Conservation (phyloP, 106 monocot genomes). For the Dioscorea alata region DNA sequence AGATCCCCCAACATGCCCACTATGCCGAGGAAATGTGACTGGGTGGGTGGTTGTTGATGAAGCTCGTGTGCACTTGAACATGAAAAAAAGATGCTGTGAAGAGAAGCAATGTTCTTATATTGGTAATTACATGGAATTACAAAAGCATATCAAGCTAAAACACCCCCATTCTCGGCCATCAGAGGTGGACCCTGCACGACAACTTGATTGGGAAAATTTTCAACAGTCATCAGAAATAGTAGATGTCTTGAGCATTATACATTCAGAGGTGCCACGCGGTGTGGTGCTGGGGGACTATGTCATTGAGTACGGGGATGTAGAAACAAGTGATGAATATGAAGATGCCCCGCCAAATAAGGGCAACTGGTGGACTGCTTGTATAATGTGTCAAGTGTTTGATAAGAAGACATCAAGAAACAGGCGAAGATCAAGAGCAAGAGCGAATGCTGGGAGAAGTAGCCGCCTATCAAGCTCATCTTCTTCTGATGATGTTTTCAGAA, state of each 20-base stretch:
- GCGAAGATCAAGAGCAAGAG: slow-evolving; percentile 23
- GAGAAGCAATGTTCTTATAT: slow-evolving; percentile 49
- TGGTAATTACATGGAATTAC: slow-evolving; percentile 56
- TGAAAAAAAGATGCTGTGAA: slow-evolving; percentile 46
- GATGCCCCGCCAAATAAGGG: slow-evolving; percentile 20
- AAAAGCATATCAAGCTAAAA: slow-evolving; percentile 43
- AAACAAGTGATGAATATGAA: slow-evolving; percentile 46
- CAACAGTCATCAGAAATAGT: slow-evolving; percentile 62
- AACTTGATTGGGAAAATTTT: slow-evolving; percentile 69
- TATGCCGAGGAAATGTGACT: slow-evolving; percentile 60
- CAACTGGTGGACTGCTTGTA: slow-evolving; percentile 54
- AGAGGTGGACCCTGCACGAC: slow-evolving; percentile 56
- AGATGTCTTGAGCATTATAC: slow-evolving; percentile 69
- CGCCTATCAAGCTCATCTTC: slow-evolving; percentile 15
- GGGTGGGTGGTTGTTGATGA: slow-evolving; percentile 58
- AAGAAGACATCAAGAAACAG: slow-evolving; percentile 43
- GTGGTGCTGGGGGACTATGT: slow-evolving; percentile 78
- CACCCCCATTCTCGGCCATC: slow-evolving; percentile 63
- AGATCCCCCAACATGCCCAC: slow-evolving; percentile 39
- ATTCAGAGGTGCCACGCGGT: slow-evolving; percentile 67
- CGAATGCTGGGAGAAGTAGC: slow-evolving; percentile 15
- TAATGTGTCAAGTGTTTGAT: slow-evolving; percentile 34
- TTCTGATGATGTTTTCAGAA: slow-evolving; percentile 22
- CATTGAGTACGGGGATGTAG: slow-evolving; percentile 62
- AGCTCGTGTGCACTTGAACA: slow-evolving; percentile 39